phyloP scores from a whole-genome alignment of 2,329 filamentous ascomycete species.

The Pseudogymnoascus sp. region DNA sequence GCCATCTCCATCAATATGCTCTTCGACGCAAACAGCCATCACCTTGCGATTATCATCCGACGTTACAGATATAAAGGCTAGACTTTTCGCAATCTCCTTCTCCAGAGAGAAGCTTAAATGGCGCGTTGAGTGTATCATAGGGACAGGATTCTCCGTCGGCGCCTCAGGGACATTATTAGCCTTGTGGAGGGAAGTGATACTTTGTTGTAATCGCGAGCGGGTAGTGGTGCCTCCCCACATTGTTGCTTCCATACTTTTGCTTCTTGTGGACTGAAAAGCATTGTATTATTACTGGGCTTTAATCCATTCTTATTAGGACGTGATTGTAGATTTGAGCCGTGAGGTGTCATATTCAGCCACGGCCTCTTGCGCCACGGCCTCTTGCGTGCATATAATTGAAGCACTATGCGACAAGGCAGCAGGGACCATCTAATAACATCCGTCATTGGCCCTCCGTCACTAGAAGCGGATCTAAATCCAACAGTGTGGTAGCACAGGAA shows the following conservation, averaged over 20 bases:
- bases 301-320: background rate
- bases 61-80: slow-evolving; percentile 20
- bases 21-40: slow-evolving; percentile 22
- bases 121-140: background rate
- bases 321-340: no score
- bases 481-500: background rate
- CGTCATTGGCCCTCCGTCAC: background rate
- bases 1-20: slow-evolving; percentile 13
- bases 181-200: slow-evolving; percentile 10
- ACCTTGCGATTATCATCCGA: slow-evolving; percentile 16
- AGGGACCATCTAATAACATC: background rate
- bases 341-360: background rate
- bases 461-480: background rate
- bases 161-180: slow-evolving; percentile 12
- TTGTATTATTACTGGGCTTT: background rate
- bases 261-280: background rate
- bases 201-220: slow-evolving; percentile 11
- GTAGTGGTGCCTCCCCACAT: slow-evolving; percentile 14
- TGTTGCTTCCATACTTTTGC: background rate
- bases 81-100: slow-evolving; percentile 18
- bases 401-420: background rate
- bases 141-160: slow-evolving; percentile 10
- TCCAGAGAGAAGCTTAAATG: slow-evolving; percentile 13
- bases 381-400: background rate
- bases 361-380: background rate